Evolutionary conservation across 164 flowering plant genomes (phyloP), one percentile per base, ranked within the genome.

Genomic region (Stephania japonica): DNA sequence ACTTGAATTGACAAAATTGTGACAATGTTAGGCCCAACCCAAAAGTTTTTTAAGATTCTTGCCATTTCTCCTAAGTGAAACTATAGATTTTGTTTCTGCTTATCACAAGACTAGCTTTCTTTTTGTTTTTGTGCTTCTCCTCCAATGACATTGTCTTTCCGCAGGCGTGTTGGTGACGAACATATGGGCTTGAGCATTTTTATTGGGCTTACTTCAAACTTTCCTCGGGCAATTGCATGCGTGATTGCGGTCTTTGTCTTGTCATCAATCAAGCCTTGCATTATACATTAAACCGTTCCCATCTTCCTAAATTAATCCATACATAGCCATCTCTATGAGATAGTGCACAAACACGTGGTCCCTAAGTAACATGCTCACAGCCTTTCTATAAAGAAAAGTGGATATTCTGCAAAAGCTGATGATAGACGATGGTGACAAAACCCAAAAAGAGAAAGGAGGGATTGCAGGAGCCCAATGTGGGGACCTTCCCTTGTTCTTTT

Each of bases 381-480:
- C 68, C 59, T 76, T 25, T 77, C 13, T 24, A 67, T 64, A 69
- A 50, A 69, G 69, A 41, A 77, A 72, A 64, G 41, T 42, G 27
- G 27, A 27, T 21, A 12, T 47, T 42, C 68, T 64, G 70, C 41
- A 62, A 68, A 73, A 63, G 69, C 65, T 67, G 68, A 21, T 53
- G 19, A 61, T 19, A 42, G 42, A 38, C 19, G 61, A 24, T 25
- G 27, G 26, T 49, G 76, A 12, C 43, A 47, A 25, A 70, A 21
- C 21, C 16, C 16, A 67, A 38, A 38, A 19, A 38, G n/a, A 32
- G 69, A 44, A 32, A 23, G 25, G 64, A 61, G 64, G 21, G 64
- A 3, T n/a, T 19, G 64, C 21, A 25, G 14, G 66, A 63, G 66
- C 27, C 7, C 12, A 16, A 7, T 56, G 21, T 16, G 62, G 62